Evolutionary conservation across 306 rosid genomes (phyloP).

Genomic region (Argentina anserina): DNA sequence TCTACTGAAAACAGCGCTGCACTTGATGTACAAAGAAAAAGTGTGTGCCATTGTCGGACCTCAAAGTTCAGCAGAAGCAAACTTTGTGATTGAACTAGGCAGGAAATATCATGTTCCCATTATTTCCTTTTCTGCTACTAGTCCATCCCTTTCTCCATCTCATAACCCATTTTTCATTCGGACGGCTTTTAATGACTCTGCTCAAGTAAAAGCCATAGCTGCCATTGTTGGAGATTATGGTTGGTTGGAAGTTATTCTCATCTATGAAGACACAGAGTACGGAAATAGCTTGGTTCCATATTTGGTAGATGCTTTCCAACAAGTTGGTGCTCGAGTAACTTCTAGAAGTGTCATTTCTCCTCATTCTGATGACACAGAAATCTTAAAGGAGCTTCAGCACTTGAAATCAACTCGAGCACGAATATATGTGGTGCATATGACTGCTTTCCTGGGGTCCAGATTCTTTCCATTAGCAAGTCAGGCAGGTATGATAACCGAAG

Average conservation of each 20-base stretch:
- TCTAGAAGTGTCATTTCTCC: slow-evolving; percentile 23
- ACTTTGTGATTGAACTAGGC: slow-evolving; percentile 26
- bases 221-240: slow-evolving; percentile 24
- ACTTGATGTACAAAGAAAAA: slow-evolving; percentile 24
- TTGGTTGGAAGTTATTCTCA: slow-evolving; percentile 34
- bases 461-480: slow-evolving; percentile 26
- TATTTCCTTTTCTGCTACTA: slow-evolving; percentile 14
- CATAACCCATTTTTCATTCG: slow-evolving; percentile 30
- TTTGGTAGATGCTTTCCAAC: slow-evolving; percentile 26
- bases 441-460: slow-evolving; percentile 7
- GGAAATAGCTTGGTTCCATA: slow-evolving; percentile 38
- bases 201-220: slow-evolving; percentile 31
- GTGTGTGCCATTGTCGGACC: slow-evolving; percentile 40
- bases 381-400: slow-evolving; percentile 10
- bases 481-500: slow-evolving; percentile 23
- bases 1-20: slow-evolving; percentile 11
- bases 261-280: slow-evolving; percentile 35
- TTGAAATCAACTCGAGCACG: background rate
- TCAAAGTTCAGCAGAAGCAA: slow-evolving; percentile 32
- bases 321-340: slow-evolving; percentile 11
- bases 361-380: background rate
- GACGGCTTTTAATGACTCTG: slow-evolving; percentile 11
- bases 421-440: slow-evolving; percentile 37
- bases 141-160: slow-evolving; percentile 35
- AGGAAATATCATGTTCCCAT: slow-evolving; percentile 24